phyloP scores from a whole-genome alignment of 129 eudicot species.

The Solidago caesia region DNA sequence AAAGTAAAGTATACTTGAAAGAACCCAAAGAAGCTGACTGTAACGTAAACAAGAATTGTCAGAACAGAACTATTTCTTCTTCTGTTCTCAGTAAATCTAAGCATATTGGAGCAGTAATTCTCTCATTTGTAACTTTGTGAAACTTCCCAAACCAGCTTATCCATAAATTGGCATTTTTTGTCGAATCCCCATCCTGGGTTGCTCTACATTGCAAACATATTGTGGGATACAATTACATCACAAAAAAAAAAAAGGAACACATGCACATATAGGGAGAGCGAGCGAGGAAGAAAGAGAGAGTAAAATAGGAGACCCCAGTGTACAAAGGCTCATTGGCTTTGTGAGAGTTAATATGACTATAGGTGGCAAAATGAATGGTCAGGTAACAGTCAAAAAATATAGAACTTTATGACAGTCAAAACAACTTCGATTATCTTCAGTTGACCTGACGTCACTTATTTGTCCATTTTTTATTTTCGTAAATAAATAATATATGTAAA shows the following conservation, averaged over 20 bases:
- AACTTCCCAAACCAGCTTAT: constrained; percentile 69
- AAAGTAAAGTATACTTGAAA: constrained; percentile 2
- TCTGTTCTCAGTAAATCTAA: not conserved
- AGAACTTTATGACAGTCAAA: too few species aligned
- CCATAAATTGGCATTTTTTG: constrained; percentile 87
- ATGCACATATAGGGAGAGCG: not conserved
- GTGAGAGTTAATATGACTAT: too few species aligned
- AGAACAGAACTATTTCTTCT: not conserved
- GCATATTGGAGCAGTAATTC: constrained; percentile 10
- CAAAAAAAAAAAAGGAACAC: not conserved
- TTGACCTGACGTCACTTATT: too few species aligned
- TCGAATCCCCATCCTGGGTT: constrained; percentile 97
- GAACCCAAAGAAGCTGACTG: constrained; percentile 14
- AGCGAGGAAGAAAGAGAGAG: too few species aligned
- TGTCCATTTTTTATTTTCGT: too few species aligned
- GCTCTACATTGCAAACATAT: constrained; percentile 57
- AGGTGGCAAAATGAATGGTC: too few species aligned
- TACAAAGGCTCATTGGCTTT: too few species aligned
- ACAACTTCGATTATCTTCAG: too few species aligned
- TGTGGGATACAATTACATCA: not conserved
- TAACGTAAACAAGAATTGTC: constrained; percentile 1
- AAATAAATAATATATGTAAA: too few species aligned
- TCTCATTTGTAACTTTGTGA: constrained; percentile 63
- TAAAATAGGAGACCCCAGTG: too few species aligned
- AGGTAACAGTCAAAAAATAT: too few species aligned